Evolutionary conservation across 2,329 filamentous ascomycete species (phyloP).

Genomic region (Nemania serpens): DNA sequence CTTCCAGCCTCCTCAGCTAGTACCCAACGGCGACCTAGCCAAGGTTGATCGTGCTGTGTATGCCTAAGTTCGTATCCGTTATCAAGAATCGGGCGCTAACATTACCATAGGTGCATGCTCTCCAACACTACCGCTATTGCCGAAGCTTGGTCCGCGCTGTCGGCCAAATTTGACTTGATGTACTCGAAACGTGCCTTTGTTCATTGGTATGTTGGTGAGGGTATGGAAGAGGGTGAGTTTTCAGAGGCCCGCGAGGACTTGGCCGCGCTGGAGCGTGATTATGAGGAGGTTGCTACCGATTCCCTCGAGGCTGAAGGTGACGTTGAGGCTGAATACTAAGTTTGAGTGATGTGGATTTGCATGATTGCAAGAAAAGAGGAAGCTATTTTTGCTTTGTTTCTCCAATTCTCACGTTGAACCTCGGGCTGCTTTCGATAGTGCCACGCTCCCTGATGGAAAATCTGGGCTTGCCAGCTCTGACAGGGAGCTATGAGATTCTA

Average conservation of each 20-base stretch:
- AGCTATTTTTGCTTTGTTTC: conserved; percentile 27
- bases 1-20: conserved; percentile 96
- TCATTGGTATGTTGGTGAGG: conserved; percentile 99
- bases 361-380: conserved; percentile 28
- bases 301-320: conserved; percentile 86
- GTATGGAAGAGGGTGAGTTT: conserved; percentile 99
- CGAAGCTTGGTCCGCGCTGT: conserved; percentile 95
- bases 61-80: conserved; percentile 60
- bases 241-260: conserved; percentile 98
- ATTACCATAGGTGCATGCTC: conserved; percentile 79
- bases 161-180: conserved; percentile 99
- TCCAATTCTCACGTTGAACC: conserved; percentile 11
- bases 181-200: conserved; percentile 99
- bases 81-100: conserved; percentile 21
- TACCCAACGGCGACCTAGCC: conserved; percentile 95
- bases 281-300: conserved; percentile 97
- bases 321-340: conserved; percentile 89
- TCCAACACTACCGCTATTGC: conserved; percentile 98
- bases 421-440: conserved; percentile 5
- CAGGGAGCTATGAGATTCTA: conserved; percentile 25
- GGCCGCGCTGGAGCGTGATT: conserved; percentile 96
- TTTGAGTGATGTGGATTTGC: conserved; percentile 17
- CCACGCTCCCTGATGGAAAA: conserved; percentile 6
- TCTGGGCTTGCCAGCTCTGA: conserved; percentile 7
- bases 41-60: conserved; percentile 98